phyloP scores from a whole-genome alignment of 2,329 filamentous ascomycete species.

The Pseudocercospora cruenta region DNA sequence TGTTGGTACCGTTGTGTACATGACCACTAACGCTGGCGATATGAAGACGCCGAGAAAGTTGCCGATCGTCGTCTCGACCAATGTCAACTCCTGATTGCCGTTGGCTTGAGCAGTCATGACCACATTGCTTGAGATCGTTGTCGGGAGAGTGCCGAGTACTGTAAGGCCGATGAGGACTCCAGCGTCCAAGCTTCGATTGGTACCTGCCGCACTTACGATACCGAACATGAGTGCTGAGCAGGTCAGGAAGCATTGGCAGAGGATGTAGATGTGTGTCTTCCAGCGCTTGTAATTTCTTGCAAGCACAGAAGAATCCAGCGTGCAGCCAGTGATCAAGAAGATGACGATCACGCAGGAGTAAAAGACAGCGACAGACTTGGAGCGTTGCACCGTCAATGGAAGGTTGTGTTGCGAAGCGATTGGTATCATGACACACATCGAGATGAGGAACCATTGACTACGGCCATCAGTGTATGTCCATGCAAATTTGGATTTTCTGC shows the following conservation, averaged over 20 bases:
- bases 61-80: constrained; percentile 69
- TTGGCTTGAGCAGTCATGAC: constrained; percentile 72
- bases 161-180: constrained; percentile 70
- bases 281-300: constrained; percentile 65
- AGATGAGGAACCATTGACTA: constrained; percentile 67
- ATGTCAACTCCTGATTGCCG: constrained; percentile 54
- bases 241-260: constrained; percentile 67
- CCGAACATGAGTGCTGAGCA: constrained; percentile 66
- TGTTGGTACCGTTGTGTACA: constrained; percentile 57
- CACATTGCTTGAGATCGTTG: constrained; percentile 73
- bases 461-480: no score
- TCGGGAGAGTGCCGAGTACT: constrained; percentile 67
- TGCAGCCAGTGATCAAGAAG: constrained; percentile 71
- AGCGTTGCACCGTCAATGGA: constrained; percentile 56
- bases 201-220: constrained; percentile 56
- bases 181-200: constrained; percentile 60
- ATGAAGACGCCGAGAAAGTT: constrained; percentile 71
- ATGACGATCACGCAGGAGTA: constrained; percentile 71
- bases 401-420: constrained; percentile 60
- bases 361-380: constrained; percentile 58
- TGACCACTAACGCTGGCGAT: constrained; percentile 65
- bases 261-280: constrained; percentile 71
- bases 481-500: no score
- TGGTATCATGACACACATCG: constrained; percentile 58
- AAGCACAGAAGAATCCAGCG: constrained; percentile 66